Evolutionary conservation across 2,329 filamentous ascomycete genomes (phyloP), one percentile per base, ranked within the genome.

Genomic region (Cytospora piceae): DNA sequence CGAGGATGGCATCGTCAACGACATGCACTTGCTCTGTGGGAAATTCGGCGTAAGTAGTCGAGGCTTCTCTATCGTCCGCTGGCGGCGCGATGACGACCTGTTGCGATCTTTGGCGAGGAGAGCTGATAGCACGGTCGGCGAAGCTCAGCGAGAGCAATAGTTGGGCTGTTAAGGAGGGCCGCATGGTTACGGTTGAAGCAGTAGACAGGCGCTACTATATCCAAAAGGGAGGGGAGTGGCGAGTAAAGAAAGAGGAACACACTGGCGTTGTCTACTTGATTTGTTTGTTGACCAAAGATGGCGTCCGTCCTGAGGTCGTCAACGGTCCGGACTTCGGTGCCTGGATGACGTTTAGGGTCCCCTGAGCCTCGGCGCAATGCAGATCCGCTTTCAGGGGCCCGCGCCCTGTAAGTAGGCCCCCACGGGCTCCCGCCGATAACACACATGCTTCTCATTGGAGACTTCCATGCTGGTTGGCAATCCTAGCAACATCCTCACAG

Each of bases 1-100:
- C 66, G 1, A 61, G 52, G 22, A 68, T 67, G 12, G 46, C 14
- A 6, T 65, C 63, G n/a, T 67, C 63, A 32, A 59, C 55, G 32
- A n/a, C 42, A 37, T 58, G 56, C 2, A 29, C 60, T 15, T 52
- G 34, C 9, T 17, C 58, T n/a, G 5, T 46, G 58, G 54, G 1
- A 27, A 54, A 32, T 6, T 31, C 22, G 12, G 22, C 15, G 24
- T 39, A 20, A 37, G 60, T 6, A 37, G 46, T 27, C 4, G 60
- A 12, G 24, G 60, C 53, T 17, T 51, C 49, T 17, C 51, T 34
- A 27, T 24, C 24, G 17, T 32, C 9, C 1, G 52, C 31, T 24
- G 59, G 32, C 11, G 66, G 59, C 34, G 55, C 55, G 9, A 68
- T 34, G 24, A 67, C 39, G 27, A 58, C 52, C 17, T 68, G 66